Evolutionary conservation across 2,329 filamentous ascomycete genomes (phyloP).

Genomic region (Zymoseptoria crescenta): DNA sequence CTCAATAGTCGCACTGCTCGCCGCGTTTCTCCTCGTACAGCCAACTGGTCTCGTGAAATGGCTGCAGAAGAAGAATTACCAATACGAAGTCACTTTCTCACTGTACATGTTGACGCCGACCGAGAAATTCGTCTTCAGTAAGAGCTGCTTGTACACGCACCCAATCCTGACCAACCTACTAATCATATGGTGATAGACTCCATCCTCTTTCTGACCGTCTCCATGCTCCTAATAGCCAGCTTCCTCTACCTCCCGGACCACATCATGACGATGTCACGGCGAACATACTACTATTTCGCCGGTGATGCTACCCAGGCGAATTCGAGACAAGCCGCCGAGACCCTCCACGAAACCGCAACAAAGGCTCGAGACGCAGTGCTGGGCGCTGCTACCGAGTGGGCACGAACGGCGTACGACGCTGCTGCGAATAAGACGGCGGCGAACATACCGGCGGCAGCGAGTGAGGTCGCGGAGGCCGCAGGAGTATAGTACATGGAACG

Average conservation of each 20-base stretch:
- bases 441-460: conserved; percentile 14
- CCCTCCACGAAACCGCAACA: conserved; percentile 14
- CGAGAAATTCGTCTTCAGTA: conserved; percentile 97
- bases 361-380: conserved; percentile 13
- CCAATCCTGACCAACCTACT: background rate
- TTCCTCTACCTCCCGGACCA: conserved; percentile 93
- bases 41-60: conserved; percentile 61
- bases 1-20: conserved; percentile 45
- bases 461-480: conserved; percentile 8
- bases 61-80: conserved; percentile 92
- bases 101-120: conserved; percentile 96
- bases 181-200: conserved; percentile 54
- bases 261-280: conserved; percentile 69
- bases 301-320: conserved; percentile 49
- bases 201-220: conserved; percentile 80
- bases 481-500: background rate
- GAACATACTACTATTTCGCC: conserved; percentile 90
- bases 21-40: conserved; percentile 36
- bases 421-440: conserved; percentile 14
- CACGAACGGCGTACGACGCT: conserved; percentile 17
- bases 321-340: conserved; percentile 13
- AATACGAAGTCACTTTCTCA: conserved; percentile 94
- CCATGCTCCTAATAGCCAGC: conserved; percentile 76
- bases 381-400: conserved; percentile 18
- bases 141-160: conserved; percentile 30